Conservation (phyloP, 1,284 basidiomycete genomes). For the Chondrostereum purpureum region DNA sequence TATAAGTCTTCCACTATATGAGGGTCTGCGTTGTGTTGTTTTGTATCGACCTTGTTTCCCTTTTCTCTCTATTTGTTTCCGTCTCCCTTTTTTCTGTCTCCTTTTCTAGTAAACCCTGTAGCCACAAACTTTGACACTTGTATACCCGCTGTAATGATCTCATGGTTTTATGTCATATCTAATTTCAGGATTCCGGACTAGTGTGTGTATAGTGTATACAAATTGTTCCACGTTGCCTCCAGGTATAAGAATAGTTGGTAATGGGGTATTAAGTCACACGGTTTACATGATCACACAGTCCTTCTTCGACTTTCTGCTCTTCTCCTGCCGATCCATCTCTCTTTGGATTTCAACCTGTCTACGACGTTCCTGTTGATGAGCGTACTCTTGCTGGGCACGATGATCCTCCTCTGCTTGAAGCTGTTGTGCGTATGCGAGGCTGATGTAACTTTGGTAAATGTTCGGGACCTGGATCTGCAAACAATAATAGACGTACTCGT, state of each 20-base stretch:
- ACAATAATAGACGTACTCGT: slow-evolving; percentile 37
- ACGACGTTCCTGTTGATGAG: slow-evolving; percentile 28
- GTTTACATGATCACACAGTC: slow-evolving; percentile 62
- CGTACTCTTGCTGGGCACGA: slow-evolving; percentile 33
- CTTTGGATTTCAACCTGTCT: slow-evolving; percentile 21
- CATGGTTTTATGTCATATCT: too few relatives aligned
- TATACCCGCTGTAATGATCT: too few relatives aligned
- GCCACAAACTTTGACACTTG: too few relatives aligned
- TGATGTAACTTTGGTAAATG: slow-evolving; percentile 20
- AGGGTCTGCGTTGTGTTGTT: too few relatives aligned
- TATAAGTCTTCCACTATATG: too few relatives aligned
- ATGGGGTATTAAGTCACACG: neutral
- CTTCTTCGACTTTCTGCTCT: slow-evolving; percentile 42
- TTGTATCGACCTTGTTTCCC: too few relatives aligned
- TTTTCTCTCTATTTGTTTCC: too few relatives aligned
- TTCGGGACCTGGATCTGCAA: too few relatives aligned
- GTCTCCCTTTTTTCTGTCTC: too few relatives aligned
- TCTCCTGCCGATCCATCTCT: slow-evolving; percentile 28
- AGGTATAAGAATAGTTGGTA: neutral
- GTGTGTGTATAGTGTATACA: slow-evolving; percentile 3
- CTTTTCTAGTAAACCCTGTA: too few relatives aligned
- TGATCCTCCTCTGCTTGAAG: slow-evolving; percentile 73
- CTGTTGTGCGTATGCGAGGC: slow-evolving; percentile 58
- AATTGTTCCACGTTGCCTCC: slow-evolving; percentile 1
- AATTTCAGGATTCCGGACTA: neutral